Base-by-base conservation (phyloP, 2,329 filamentous ascomycete species). In the Scortechinia acanthostroma region DNA sequence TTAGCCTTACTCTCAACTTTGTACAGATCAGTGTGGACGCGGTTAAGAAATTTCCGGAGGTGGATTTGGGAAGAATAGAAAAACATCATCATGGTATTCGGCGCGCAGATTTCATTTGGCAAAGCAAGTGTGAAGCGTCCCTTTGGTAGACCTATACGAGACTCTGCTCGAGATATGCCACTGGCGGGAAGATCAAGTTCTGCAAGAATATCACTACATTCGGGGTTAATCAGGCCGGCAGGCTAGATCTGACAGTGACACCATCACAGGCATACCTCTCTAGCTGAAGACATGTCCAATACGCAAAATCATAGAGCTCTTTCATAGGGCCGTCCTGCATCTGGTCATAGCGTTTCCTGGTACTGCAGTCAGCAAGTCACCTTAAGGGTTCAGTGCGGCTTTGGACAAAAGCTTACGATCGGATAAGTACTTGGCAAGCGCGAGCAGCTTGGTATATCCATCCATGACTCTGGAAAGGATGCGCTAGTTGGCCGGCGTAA, bases 1-100 rank as follows among this genome's bases (percentile, higher is more conserved):
- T n/a, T n/a, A n/a, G n/a, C 6, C 35, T 40, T 40, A 40, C 35
- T 40, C 17, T 40, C 35, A 19, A 40, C 35, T 19, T 40, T 40
- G 35, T 40, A 40, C 35, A 40, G 17, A 19, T 40, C 35, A 10
- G 35, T 40, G 35, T 40, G 35, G 10, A 40, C 35, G 6, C 35
- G 6, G 35, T 40, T 40, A 13, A 40, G 17, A 10, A 40, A 13
- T 17, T 40, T 40, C 35, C 35, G 35, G 10, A 40, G 35, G 20
- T 40, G 35, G 35, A 40, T 40, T 19, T 40, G 35, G 20, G 35
- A 13, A 10, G 35, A 40, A 17, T 40, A 40, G 17, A 13, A 40
- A 6, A 40, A 40, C 35, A 40, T 40, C 10, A 19, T 19, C 35
- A 40, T 19, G 6, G 17, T 19, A 40, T 17, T 40, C 10, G 25